Evolutionary conservation across 2,329 filamentous ascomycete species (phyloP), one percentile per base, ranked within the genome.

Genomic region (Alternaria hordeiaustralica): DNA sequence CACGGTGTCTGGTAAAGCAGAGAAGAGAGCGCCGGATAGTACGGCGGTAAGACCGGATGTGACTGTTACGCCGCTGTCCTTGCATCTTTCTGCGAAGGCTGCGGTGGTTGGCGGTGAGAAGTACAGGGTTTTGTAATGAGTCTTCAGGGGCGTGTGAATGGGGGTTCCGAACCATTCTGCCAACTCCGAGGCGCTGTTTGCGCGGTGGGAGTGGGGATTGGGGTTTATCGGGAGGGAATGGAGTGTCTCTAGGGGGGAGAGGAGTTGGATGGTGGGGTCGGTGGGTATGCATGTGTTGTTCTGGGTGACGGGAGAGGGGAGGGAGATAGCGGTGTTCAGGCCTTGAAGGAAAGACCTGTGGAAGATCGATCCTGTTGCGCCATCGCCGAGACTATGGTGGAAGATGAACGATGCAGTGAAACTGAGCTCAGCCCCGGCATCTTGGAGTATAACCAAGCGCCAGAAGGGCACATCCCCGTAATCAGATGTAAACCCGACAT

Each of bases 311-410:
- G 79, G 60, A 13, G 28, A 15, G 4, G 49, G 26, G 2, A 44
- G 45, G 2, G 23, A 33, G 20, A 60, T n/a, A 5, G 61, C 63
- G 41, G 56, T 61, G 12, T 72, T 59, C 12, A 84, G 61, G 7
- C 80, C 80, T 9, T 61, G 18, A 1, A 75, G 69, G 55, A 85
- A 83, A 0, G 75, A 71, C 5, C 70, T 67, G 62, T 84, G 83
- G 60, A 84, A 84, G 1, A 79, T 76, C 46, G 82, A 77, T 0
- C 80, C 81, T 2, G 82, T 82, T 6, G 69, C 72, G 2, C 82
- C 82, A 67, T 85, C 83, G 4, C 79, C 81, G 55, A 84, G 74
- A 5, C 78, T 78, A 70, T 85, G 83, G 55, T 85, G 82, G 61
- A 76, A 83, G 11, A 84, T 76, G 65, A 83, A 84, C 6, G 70